Conservation (phyloP, 306 rosid genomes). For the Carpinus viminea region DNA sequence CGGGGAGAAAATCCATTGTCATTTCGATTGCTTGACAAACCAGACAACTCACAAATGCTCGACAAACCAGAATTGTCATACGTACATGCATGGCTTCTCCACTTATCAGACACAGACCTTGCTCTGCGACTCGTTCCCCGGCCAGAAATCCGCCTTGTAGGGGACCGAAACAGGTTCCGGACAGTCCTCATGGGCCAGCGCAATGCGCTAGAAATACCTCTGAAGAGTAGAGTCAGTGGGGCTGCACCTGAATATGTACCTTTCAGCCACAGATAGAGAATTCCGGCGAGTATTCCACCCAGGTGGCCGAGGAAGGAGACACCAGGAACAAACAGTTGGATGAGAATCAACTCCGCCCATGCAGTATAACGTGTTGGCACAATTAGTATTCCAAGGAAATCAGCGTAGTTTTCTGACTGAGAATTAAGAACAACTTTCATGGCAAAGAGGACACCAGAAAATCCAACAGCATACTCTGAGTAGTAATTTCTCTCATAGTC, state of each 20-base stretch:
- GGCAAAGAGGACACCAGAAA: constrained; percentile 90
- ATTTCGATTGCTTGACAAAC: constrained; percentile 33
- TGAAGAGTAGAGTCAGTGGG: constrained; percentile 40
- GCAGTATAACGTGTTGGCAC: constrained; percentile 77
- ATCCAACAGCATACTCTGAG: constrained; percentile 71
- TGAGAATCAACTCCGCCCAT: constrained; percentile 77
- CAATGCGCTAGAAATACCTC: constrained; percentile 42
- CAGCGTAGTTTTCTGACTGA: constrained; percentile 37
- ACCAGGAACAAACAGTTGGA: constrained; percentile 75
- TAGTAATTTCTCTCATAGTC: constrained; percentile 63
- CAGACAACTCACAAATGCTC: constrained; percentile 76
- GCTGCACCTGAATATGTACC: constrained; percentile 49
- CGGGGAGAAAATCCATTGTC: constrained; percentile 26
- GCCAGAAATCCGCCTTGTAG: constrained; percentile 49
- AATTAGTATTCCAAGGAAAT: constrained; percentile 49
- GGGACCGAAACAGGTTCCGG: constrained; percentile 22
- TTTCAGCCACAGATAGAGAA: constrained; percentile 58
- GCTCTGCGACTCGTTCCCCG: constrained; percentile 49
- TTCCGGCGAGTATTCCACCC: constrained; percentile 85
- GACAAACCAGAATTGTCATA: constrained; percentile 57
- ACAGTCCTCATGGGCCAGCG: constrained; percentile 55
- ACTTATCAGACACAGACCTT: constrained; percentile 32
- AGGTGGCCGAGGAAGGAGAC: constrained; percentile 87
- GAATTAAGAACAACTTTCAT: constrained; percentile 87
- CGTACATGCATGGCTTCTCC: constrained; percentile 85